A percentile compares a stretch with the other conserved stretches of the same genome.
Evolutionary conservation across 2,329 filamentous ascomycete species (phyloP).

Genomic region (Verticillium zaregamsianum): DNA sequence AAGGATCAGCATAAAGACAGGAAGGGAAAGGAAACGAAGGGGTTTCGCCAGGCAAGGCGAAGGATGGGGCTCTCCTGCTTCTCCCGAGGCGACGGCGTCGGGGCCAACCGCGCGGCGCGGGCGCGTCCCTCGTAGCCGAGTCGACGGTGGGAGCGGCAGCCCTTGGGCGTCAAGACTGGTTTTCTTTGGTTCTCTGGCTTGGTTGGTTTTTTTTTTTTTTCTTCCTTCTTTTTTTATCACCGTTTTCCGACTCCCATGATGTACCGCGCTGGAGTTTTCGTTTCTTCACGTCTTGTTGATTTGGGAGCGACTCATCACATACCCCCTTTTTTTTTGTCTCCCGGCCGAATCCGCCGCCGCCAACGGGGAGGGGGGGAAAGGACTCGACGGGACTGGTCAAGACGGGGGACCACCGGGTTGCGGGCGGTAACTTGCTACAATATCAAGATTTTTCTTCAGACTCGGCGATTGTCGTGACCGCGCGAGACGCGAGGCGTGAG

Average conservation of each 20-base stretch:
- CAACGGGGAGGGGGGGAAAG: not conserved
- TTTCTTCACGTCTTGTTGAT: not conserved
- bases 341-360: not conserved
- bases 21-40: not conserved
- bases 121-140: not conserved
- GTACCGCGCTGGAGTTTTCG: not conserved
- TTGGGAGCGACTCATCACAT: not conserved
- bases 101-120: not conserved
- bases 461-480: too few relatives aligned
- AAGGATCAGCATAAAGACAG: not conserved
- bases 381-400: not conserved
- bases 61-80: not conserved
- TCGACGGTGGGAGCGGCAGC: not conserved
- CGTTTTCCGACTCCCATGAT: not conserved
- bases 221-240: not conserved
- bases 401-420: not conserved
- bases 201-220: not conserved
- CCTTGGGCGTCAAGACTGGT: not conserved
- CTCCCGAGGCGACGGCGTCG: not conserved
- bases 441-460: too few relatives aligned
- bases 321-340: not conserved
- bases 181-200: not conserved
- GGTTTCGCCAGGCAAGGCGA: not conserved
- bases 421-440: too few relatives aligned
- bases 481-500: too few relatives aligned